A percentile compares a stretch with the other conserved stretches of the same genome.
phyloP scores from a whole-genome alignment of 2,329 filamentous ascomycete species.

The Penicillium griseofulvum region DNA sequence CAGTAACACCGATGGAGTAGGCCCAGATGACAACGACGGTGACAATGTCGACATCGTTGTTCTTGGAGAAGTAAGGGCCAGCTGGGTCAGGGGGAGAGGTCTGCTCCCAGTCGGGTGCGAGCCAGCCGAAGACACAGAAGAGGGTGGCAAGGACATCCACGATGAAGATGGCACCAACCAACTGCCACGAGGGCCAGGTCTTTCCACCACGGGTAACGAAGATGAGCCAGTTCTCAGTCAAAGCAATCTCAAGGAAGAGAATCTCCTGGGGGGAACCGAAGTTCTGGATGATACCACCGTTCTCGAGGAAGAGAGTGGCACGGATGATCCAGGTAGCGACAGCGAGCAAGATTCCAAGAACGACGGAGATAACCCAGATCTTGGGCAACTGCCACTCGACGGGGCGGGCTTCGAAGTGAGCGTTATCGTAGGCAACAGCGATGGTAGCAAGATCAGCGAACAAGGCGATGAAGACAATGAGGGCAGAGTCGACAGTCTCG shows the following conservation, averaged over 20 bases:
- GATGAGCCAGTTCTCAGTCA: constrained; percentile 95
- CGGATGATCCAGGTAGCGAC: constrained; percentile 71
- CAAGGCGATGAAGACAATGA: constrained; percentile 75
- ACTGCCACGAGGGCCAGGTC: constrained; percentile 73
- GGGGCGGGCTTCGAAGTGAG: constrained; percentile 69
- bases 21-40: constrained; percentile 54
- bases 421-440: constrained; percentile 75
- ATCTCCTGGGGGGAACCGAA: constrained; percentile 73
- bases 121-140: constrained; percentile 74
- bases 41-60: constrained; percentile 58
- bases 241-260: constrained; percentile 84
- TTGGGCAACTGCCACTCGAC: constrained; percentile 80
- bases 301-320: constrained; percentile 65
- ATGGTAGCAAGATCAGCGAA: constrained; percentile 79
- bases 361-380: constrained; percentile 67
- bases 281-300: constrained; percentile 72
- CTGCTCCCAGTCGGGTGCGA: constrained; percentile 52
- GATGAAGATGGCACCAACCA: constrained; percentile 67
- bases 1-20: constrained; percentile 54
- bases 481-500: constrained; percentile 68
- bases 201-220: constrained; percentile 86
- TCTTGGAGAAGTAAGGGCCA: constrained; percentile 35
- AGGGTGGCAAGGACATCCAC: constrained; percentile 71
- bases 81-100: constrained; percentile 30
- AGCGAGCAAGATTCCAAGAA: constrained; percentile 65